Evolutionary conservation across 495 filamentous ascomycete species (phyloP).

Genomic region (Hypoxylon fragiforme): DNA sequence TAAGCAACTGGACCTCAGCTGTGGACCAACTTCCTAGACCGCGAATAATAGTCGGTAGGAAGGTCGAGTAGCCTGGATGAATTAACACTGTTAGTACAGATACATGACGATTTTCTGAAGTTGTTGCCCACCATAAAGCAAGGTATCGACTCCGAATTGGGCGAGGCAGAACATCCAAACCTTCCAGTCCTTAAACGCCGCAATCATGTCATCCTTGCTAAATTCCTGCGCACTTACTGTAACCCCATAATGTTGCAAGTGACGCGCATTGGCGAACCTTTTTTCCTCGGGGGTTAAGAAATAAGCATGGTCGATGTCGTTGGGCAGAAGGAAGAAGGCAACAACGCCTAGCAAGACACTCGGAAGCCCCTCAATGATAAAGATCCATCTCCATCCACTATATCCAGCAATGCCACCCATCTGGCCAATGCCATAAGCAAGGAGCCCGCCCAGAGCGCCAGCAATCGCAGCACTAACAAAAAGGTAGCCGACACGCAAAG

Average conservation of each 20-base stretch:
- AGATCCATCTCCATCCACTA: conserved; percentile 65
- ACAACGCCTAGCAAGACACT: conserved; percentile 64
- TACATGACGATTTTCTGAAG: neutral
- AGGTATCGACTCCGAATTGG: conserved; percentile 70
- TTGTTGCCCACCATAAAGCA: conserved; percentile 63
- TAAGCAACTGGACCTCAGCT: conserved; percentile 71
- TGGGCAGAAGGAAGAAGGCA: conserved; percentile 65
- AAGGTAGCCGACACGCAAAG: conserved; percentile 72
- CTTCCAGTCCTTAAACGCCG: conserved; percentile 63
- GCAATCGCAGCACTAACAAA: conserved; percentile 77
- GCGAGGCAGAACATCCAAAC: conserved; percentile 66
- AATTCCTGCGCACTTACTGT: conserved; percentile 65
- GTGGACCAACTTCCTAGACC: conserved; percentile 64
- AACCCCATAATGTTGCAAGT: conserved; percentile 57
- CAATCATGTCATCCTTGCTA: conserved; percentile 51
- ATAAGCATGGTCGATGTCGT: conserved; percentile 63
- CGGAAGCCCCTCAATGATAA: conserved; percentile 74
- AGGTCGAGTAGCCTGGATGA: conserved; percentile 64
- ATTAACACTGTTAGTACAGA: neutral
- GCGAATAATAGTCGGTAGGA: conserved; percentile 77
- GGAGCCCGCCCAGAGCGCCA: conserved; percentile 73
- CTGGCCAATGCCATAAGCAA: conserved; percentile 73
- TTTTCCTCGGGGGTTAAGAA: conserved; percentile 67
- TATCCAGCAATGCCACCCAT: conserved; percentile 69
- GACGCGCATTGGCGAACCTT: conserved; percentile 48